Evolutionary conservation across 1,284 basidiomycete species (phyloP).

Genomic region (Ustilago sp.): DNA sequence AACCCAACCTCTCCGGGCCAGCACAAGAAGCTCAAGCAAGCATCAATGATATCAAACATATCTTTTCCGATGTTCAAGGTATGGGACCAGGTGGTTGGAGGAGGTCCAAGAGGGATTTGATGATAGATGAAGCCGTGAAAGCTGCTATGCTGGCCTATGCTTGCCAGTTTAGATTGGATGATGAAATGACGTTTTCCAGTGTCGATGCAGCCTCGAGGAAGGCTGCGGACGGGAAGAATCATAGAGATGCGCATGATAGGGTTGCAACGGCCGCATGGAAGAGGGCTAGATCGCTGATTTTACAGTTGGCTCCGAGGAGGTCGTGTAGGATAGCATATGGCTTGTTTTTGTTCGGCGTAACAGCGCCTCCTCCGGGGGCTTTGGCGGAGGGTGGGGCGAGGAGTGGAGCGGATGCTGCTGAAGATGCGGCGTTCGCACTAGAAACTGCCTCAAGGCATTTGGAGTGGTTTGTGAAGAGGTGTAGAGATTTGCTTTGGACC

Average conservation of each 20-base stretch:
- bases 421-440: constrained; percentile 50
- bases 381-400: constrained; percentile 39
- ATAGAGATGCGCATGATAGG: constrained; percentile 49
- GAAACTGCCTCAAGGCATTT: constrained; percentile 50
- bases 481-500: constrained; percentile 35
- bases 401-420: constrained; percentile 43
- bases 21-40: constrained; percentile 37
- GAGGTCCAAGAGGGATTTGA: constrained; percentile 41
- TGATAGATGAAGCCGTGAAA: constrained; percentile 55
- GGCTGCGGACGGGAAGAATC: constrained; percentile 36
- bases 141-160: constrained; percentile 55
- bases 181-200: constrained; percentile 34
- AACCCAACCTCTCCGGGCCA: constrained; percentile 9
- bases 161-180: constrained; percentile 50
- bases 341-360: constrained; percentile 48
- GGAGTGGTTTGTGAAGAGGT: constrained; percentile 48
- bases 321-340: constrained; percentile 49
- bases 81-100: constrained; percentile 48
- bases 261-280: constrained; percentile 55
- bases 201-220: constrained; percentile 36
- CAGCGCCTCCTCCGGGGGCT: constrained; percentile 47
- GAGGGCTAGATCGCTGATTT: constrained; percentile 40
- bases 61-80: constrained; percentile 33
- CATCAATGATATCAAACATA: constrained; percentile 40
- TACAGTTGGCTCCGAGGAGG: constrained; percentile 45